phyloP scores from a whole-genome alignment of 1,139 yeast species.

The Pichia sp. region DNA sequence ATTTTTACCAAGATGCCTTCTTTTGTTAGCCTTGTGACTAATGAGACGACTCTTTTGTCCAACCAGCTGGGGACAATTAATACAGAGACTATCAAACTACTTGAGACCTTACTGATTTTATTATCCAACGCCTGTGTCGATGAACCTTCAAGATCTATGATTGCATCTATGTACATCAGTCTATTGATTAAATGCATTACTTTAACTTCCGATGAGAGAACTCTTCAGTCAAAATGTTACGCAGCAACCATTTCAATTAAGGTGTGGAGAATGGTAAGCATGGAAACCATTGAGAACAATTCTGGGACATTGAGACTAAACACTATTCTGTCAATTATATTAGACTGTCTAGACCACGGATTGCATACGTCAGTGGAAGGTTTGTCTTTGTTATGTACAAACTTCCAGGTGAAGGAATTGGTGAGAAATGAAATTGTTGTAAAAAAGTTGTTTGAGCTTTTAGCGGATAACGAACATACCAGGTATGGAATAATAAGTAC shows the following conservation, averaged over 20 bases:
- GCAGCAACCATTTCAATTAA: slow-evolving; percentile 35
- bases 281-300: slow-evolving; percentile 26
- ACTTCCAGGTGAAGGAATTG: slow-evolving; percentile 27
- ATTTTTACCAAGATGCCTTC: slow-evolving; percentile 17
- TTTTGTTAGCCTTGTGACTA: slow-evolving; percentile 16
- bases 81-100: slow-evolving; percentile 5
- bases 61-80: slow-evolving; percentile 3
- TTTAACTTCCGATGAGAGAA: slow-evolving; percentile 3
- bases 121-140: slow-evolving; percentile 25
- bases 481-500: slow-evolving; percentile 35
- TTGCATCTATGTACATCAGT: slow-evolving; percentile 21
- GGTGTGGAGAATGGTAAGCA: slow-evolving; percentile 36
- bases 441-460: slow-evolving; percentile 15
- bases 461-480: slow-evolving; percentile 8
- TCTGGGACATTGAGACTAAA: slow-evolving; percentile 20
- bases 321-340: slow-evolving; percentile 22
- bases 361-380: slow-evolving; percentile 30
- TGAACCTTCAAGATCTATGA: slow-evolving; percentile 20
- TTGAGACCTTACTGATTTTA: slow-evolving; percentile 14
- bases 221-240: slow-evolving; percentile 19
- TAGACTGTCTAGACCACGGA: slow-evolving; percentile 18
- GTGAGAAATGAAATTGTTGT: slow-evolving; percentile 32
- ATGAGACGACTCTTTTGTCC: slow-evolving; percentile 17
- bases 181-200: slow-evolving; percentile 16
- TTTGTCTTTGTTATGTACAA: slow-evolving; percentile 40